These are phyloP conservation scores for Rhizophora apiculata DNA, from an alignment of 345 rosid species.

Conservation along the genomic window DNA sequence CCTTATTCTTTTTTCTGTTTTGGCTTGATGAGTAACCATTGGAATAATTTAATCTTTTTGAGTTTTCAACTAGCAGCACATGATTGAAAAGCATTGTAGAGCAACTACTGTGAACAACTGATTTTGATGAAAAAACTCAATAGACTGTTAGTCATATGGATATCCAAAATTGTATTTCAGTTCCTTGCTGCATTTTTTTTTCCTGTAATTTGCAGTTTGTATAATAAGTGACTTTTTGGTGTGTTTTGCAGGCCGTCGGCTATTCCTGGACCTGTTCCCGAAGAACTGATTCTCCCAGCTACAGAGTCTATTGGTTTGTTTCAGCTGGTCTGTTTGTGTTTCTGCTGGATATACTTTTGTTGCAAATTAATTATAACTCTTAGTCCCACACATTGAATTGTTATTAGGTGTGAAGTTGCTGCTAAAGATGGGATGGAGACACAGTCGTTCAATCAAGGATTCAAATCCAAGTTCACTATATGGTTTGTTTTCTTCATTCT, in stretches of 20 bases:
- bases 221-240: constrained; percentile 4
- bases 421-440: constrained; percentile 96
- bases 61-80: no score
- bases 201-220: background rate
- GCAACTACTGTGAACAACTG: no score
- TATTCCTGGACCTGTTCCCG: constrained; percentile 92
- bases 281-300: constrained; percentile 80
- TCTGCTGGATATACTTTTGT: background rate
- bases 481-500: constrained; percentile 32
- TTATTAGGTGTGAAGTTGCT: constrained; percentile 75
- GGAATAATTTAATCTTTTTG: no score
- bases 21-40: no score
- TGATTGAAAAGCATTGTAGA: no score
- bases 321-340: constrained; percentile 13
- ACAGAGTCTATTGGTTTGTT: constrained; percentile 88
- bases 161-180: background rate
- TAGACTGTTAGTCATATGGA: no score
- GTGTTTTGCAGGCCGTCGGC: constrained; percentile 72
- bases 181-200: constrained; percentile 1
- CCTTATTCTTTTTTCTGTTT: no score
- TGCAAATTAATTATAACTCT: constrained; percentile 11
- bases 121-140: no score
- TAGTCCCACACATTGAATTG: constrained; percentile 19
- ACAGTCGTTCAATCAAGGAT: constrained; percentile 77
- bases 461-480: constrained; percentile 50